Conservation (phyloP, 2,329 filamentous ascomycete genomes). For the Paraconiothyrium brasiliense region DNA sequence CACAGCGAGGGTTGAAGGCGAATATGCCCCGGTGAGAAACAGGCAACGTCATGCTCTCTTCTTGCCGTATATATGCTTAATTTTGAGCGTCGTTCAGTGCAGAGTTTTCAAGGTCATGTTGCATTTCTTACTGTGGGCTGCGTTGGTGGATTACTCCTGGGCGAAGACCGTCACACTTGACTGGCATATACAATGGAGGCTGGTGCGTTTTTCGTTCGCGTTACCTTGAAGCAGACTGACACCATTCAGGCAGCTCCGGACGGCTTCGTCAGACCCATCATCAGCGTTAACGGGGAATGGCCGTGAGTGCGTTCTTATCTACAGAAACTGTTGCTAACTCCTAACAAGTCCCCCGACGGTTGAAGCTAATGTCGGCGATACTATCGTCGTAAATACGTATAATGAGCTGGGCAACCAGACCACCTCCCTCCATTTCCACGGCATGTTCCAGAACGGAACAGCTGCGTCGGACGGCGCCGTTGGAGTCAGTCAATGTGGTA, state of each 20-base stretch:
- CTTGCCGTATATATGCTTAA: not conserved
- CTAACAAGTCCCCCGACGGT: slow-evolving; percentile 66
- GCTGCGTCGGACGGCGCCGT: slow-evolving; percentile 76
- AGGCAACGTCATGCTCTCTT: not conserved
- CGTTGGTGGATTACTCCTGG: slow-evolving; percentile 25
- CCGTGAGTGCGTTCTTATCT: slow-evolving; percentile 52
- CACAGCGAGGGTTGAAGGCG: not conserved
- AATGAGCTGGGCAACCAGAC: slow-evolving; percentile 71
- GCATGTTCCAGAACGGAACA: slow-evolving; percentile 77
- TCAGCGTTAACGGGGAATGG: slow-evolving; percentile 77
- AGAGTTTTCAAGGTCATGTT: not conserved
- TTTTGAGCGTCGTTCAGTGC: not conserved
- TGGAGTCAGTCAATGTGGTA: slow-evolving; percentile 63
- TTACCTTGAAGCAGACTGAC: not conserved
- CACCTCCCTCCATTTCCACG: slow-evolving; percentile 78
- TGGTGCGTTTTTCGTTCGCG: slow-evolving; percentile 47
- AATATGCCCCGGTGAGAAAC: not conserved
- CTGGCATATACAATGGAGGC: slow-evolving; percentile 64
- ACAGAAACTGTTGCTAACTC: not conserved
- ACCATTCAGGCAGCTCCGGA: slow-evolving; percentile 19
- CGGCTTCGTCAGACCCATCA: slow-evolving; percentile 51
- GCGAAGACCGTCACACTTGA: slow-evolving; percentile 56
- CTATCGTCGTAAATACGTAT: slow-evolving; percentile 70
- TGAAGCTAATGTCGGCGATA: slow-evolving; percentile 76
- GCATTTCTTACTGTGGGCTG: slow-evolving; percentile 14